Evolutionary conservation across 2,329 filamentous ascomycete genomes (phyloP).

Genomic region (Sporothrix curviconia): DNA sequence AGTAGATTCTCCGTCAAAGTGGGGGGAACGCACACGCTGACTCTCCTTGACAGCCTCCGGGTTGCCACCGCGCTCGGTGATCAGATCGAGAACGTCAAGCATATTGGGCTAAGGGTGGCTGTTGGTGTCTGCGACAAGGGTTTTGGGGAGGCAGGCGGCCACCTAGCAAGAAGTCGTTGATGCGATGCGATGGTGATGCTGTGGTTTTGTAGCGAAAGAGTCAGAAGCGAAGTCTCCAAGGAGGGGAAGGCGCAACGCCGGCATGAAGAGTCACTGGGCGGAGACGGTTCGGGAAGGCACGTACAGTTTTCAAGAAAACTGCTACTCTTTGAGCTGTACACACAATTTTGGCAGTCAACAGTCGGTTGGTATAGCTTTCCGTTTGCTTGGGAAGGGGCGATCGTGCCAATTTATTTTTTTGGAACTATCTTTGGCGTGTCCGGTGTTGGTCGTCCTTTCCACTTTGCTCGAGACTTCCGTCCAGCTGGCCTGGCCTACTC

Average conservation of each 20-base stretch:
- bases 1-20: neutral
- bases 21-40: conserved; percentile 48
- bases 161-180: neutral
- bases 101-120: conserved; percentile 9
- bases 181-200: neutral
- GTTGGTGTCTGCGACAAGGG: neutral
- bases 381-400: neutral
- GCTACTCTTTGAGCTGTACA: no score
- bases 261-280: neutral
- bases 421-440: neutral
- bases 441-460: no score
- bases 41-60: conserved; percentile 88
- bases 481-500: neutral
- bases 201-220: conserved; percentile 3
- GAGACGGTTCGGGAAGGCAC: neutral
- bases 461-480: neutral
- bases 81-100: conserved; percentile 66
- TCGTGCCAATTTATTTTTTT: conserved; percentile 1
- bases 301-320: neutral
- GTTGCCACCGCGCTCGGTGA: conserved; percentile 82
- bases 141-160: neutral
- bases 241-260: neutral
- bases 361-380: neutral
- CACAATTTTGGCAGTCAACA: no score
- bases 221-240: neutral